Evolutionary conservation across 129 eudicot genomes (phyloP).

Genomic region (Artemisia argyi): DNA sequence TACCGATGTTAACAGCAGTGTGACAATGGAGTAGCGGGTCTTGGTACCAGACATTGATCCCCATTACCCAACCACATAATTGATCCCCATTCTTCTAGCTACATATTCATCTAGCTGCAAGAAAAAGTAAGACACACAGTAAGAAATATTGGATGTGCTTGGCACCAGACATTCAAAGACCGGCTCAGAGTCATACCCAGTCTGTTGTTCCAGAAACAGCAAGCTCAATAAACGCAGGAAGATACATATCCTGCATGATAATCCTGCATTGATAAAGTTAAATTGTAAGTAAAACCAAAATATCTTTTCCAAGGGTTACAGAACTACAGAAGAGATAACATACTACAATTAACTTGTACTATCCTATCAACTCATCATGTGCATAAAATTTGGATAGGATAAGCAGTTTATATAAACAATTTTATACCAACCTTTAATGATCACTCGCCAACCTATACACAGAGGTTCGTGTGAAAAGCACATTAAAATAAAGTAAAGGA

Average conservation of each 20-base stretch:
- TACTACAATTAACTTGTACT: too few relatives aligned
- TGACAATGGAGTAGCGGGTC: too few relatives aligned
- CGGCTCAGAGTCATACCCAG: slow-evolving; percentile 57
- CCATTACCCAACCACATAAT: slow-evolving; percentile 99
- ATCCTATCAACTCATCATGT: too few relatives aligned
- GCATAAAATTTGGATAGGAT: too few relatives aligned
- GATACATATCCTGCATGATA: slow-evolving; percentile 84
- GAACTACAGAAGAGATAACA: too few relatives aligned
- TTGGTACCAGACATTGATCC: too few relatives aligned
- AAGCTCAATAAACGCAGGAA: slow-evolving; percentile 84
- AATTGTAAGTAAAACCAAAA: slow-evolving; percentile 8
- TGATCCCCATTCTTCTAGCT: slow-evolving; percentile 92
- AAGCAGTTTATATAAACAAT: too few relatives aligned
- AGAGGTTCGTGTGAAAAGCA: too few relatives aligned
- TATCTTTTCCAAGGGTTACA: neutral
- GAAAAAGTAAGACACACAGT: slow-evolving; percentile 5
- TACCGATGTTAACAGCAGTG: too few relatives aligned
- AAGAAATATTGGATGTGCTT: neutral
- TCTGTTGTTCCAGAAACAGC: slow-evolving; percentile 90
- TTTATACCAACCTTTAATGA: too few relatives aligned
- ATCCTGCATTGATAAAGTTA: slow-evolving; percentile 61
- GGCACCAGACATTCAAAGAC: slow-evolving; percentile 7
- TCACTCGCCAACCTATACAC: too few relatives aligned
- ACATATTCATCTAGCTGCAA: slow-evolving; percentile 90
- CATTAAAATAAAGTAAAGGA: too few relatives aligned